Evolutionary conservation across 768 basidiomycete genomes (phyloP).

Genomic region (Leucosporidium creatinivorum): DNA sequence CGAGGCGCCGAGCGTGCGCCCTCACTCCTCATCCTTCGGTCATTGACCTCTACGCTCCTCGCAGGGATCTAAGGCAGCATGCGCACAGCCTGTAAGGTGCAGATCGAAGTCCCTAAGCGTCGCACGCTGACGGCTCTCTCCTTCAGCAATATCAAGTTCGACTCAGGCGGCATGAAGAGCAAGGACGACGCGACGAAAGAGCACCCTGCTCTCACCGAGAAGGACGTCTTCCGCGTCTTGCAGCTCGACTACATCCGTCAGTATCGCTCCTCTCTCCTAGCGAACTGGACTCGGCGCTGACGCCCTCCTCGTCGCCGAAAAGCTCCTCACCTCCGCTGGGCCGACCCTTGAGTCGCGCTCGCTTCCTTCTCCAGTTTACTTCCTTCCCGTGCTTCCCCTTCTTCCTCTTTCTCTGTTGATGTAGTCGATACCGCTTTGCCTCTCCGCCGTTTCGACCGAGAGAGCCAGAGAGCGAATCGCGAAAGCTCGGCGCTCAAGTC

Average conservation of each 20-base stretch:
- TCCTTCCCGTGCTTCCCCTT: no score
- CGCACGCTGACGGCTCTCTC: not conserved
- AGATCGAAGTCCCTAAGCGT: not conserved
- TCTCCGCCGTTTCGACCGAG: no score
- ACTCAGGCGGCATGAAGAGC: slow-evolving; percentile 11
- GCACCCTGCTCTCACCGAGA: slow-evolving; percentile 12
- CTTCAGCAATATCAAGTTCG: slow-evolving; percentile 13
- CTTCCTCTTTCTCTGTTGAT: no score
- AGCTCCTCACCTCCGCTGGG: no score
- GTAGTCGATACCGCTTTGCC: no score
- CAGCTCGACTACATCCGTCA: slow-evolving; percentile 18
- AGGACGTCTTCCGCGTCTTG: slow-evolving; percentile 22
- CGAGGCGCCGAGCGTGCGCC: no score
- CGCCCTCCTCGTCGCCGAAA: no score
- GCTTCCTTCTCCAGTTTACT: no score
- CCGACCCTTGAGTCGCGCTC: no score
- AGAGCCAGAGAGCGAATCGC: no score
- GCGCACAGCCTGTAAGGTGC: not conserved
- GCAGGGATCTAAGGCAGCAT: slow-evolving; percentile 18
- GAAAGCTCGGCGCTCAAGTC: no score
- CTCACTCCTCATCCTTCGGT: no score
- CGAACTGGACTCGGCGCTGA: not conserved
- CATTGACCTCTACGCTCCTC: not conserved
- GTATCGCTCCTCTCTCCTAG: not conserved
- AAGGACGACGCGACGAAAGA: not conserved